Evolutionary conservation across 2,329 filamentous ascomycete genomes (phyloP).

Genomic region (Zymoseptoria brevis): DNA sequence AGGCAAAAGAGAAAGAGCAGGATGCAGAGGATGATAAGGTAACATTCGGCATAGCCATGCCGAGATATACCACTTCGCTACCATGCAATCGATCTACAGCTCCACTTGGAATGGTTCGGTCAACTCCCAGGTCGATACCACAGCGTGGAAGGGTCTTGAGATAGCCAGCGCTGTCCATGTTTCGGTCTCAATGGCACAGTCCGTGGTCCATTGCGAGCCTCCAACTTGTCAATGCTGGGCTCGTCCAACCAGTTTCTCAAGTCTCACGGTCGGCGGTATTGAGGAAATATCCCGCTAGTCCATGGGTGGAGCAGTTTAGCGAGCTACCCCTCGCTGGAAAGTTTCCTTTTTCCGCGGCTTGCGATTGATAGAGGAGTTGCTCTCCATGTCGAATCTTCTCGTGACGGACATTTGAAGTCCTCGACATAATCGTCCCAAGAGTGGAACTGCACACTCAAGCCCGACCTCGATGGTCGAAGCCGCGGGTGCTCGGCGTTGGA

Average conservation of each 20-base stretch:
- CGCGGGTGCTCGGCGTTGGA: too few species aligned
- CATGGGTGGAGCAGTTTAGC: conserved; percentile 12
- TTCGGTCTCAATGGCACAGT: not conserved
- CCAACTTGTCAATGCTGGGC: not conserved
- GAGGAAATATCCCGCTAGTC: conserved; percentile 7
- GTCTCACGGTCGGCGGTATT: too few species aligned
- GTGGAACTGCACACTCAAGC: too few species aligned
- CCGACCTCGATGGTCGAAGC: too few species aligned
- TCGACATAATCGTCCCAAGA: too few species aligned
- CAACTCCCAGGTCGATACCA: not conserved
- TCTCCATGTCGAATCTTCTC: too few species aligned
- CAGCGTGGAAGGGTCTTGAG: not conserved
- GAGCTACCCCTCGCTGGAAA: conserved; percentile 14
- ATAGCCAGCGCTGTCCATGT: not conserved
- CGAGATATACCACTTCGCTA: not conserved
- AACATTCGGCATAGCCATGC: not conserved
- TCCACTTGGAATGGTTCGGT: not conserved
- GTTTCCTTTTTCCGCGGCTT: conserved; percentile 13
- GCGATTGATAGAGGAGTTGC: not conserved
- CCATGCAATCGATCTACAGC: not conserved
- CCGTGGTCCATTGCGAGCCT: not conserved
- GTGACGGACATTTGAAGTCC: too few species aligned
- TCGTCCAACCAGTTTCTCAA: not conserved
- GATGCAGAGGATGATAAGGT: not conserved
- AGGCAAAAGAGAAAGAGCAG: conserved; percentile 8